Percentiles rank a stretch among this genome's conserved stretches.
phyloP scores from a whole-genome alignment of 306 rosid genomes.

The Dalbergia cochinchinensis region DNA sequence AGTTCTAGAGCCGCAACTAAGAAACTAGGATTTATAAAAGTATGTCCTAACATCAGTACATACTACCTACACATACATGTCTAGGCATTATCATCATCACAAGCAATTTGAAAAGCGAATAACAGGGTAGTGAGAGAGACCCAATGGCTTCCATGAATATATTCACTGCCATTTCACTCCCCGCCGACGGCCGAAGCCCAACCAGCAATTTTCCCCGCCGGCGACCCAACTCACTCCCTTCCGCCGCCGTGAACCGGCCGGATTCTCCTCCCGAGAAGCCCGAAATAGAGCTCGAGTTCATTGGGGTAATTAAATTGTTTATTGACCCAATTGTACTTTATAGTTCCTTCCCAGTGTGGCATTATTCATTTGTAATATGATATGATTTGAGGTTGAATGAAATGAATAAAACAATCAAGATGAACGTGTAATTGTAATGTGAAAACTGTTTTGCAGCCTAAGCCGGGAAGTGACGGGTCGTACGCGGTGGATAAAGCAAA shows the following conservation, averaged over 20 bases:
- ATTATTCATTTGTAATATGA: background rate
- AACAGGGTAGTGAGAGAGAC: background rate
- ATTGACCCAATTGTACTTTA: background rate
- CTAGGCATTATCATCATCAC: background rate
- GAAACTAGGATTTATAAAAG: too few relatives aligned
- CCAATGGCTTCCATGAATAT: slow-evolving; percentile 64
- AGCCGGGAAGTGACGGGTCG: slow-evolving; percentile 69
- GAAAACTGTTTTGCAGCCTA: slow-evolving; percentile 60
- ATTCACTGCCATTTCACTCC: slow-evolving; percentile 48
- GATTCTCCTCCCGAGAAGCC: slow-evolving; percentile 53
- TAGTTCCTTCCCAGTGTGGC: background rate
- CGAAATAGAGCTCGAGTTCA: slow-evolving; percentile 80
- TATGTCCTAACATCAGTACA: background rate
- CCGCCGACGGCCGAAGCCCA: slow-evolving; percentile 24
- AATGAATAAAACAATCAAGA: background rate
- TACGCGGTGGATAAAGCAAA: slow-evolving; percentile 70
- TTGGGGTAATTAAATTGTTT: slow-evolving; percentile 56
- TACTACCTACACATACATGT: too few relatives aligned
- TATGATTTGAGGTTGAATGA: background rate
- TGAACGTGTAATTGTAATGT: background rate
- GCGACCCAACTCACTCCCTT: slow-evolving; percentile 42
- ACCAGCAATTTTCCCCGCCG: slow-evolving; percentile 32
- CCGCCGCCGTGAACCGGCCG: slow-evolving; percentile 47
- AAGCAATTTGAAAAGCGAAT: background rate
- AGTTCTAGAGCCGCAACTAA: too few relatives aligned